Evolutionary conservation across 2,329 filamentous ascomycete genomes (phyloP).

Genomic region (Claviceps arundinis): DNA sequence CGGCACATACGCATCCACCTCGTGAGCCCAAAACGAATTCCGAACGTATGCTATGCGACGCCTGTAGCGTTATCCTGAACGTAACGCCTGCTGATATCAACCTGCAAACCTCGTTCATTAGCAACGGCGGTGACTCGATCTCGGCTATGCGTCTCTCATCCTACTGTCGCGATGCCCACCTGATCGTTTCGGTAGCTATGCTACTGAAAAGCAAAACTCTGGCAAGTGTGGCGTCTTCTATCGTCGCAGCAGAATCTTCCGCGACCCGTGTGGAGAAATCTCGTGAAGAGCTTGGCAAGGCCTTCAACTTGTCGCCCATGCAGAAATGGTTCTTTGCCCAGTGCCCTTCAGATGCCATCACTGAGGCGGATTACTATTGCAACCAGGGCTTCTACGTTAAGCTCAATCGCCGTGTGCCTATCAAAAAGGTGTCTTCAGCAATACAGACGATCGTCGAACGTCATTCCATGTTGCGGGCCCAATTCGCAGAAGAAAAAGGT

Average conservation of each 20-base stretch:
- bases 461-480: conserved; percentile 8
- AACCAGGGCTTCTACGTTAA: conserved; percentile 4
- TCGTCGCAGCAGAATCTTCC: neutral
- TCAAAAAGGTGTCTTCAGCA: neutral
- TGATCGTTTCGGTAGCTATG: conserved; percentile 17
- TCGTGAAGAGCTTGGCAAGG: neutral
- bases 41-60: conserved; percentile 3
- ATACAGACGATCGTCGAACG: conserved; percentile 1
- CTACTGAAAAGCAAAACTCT: conserved; percentile 1
- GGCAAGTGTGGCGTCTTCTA: neutral
- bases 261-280: neutral
- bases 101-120: conserved; percentile 22
- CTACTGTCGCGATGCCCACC: conserved; percentile 17
- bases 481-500: neutral
- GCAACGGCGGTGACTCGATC: conserved; percentile 31
- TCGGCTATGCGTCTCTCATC: conserved; percentile 29
- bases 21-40: conserved; percentile 1
- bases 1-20: neutral
- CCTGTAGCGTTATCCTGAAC: conserved; percentile 30
- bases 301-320: conserved; percentile 6
- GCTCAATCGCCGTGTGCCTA: neutral
- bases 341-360: neutral
- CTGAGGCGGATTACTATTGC: neutral
- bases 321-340: conserved; percentile 5
- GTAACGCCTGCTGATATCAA: conserved; percentile 17